Evolutionary conservation across 192 early-diverging fungal genomes (phyloP), one percentile per base, ranked within the genome.

Genomic region (Linnemannia hyalina): DNA sequence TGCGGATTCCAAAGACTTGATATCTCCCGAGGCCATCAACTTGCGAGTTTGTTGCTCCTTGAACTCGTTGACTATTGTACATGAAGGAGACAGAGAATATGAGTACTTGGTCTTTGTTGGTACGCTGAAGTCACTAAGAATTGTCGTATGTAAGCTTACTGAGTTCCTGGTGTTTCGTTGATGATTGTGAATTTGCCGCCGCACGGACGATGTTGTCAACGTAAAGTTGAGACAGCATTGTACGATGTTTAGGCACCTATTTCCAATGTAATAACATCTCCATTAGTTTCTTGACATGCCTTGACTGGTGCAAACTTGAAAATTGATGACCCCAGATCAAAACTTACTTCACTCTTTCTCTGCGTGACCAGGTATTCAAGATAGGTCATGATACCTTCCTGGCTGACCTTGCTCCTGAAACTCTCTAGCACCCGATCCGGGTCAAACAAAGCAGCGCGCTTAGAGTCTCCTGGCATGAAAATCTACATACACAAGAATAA

Each of bases 361-460:
- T 80, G 76, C n/a, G 80, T 32, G 2, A 93, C 91, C 4, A 93
- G 44, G 70, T 93, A 91, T 70, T 93, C 92, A 3, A 93, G 72
- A 68, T 92, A 93, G 8, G 73, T 76, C 42, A 81, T 77, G 22
- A 88, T 70, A 7, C 83, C 88, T 0, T 76, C 81, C 29, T 83
- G 80, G 40, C 88, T 91, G 42, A 87, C 82, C 0, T 65, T 74
- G 20, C 72, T 32, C 32, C 88, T 81, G 20, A 88, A 78, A 29
- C 68, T 81, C 0, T 41, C 57, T 13, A 93, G 38, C 6, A 91
- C 80, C 1, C 68, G 77, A 18, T 68, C 73, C 1, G 88, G 70
- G 60, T 93, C 88, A 76, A 93, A 76, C 35, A 88, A 52, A 0
- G 77, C 70, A 4, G 89, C 72, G 16, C 81, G 69, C 54, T 80